phyloP scores from a whole-genome alignment of 441 rosid species.

The Pelargonium cotyledonis region DNA sequence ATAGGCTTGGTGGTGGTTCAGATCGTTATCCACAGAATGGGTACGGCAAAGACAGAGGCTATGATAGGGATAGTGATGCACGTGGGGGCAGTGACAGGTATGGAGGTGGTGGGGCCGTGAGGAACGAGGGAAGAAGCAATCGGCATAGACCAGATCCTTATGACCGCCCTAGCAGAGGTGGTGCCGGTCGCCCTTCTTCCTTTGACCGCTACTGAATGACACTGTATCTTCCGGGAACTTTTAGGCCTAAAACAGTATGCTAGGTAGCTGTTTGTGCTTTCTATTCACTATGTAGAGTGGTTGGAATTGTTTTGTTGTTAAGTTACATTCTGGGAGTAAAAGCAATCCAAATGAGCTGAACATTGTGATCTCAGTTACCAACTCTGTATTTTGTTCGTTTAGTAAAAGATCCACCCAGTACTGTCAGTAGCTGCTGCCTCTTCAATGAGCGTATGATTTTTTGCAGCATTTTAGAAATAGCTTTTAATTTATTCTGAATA shows the following conservation, averaged over 20 bases:
- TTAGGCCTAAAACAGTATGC: too few species aligned
- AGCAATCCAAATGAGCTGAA: too few species aligned
- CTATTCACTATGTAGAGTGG: not conserved
- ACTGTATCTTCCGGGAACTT: not conserved
- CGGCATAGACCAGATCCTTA: constrained; percentile 67
- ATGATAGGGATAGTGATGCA: constrained; percentile 55
- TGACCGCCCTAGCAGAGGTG: constrained; percentile 63
- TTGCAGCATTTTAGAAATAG: too few species aligned
- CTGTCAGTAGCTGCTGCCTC: too few species aligned
- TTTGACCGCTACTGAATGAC: constrained; percentile 59
- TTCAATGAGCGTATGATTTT: too few species aligned
- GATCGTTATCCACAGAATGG: constrained; percentile 69
- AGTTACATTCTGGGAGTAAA: too few species aligned
- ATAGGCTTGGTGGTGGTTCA: constrained; percentile 53
- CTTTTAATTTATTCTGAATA: too few species aligned
- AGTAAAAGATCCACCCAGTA: too few species aligned
- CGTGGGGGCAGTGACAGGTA: constrained; percentile 64
- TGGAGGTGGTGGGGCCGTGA: constrained; percentile 51
- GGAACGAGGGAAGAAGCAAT: constrained; percentile 62
- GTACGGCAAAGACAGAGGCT: constrained; percentile 67
- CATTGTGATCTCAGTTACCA: too few species aligned
- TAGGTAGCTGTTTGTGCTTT: not conserved
- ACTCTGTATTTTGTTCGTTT: too few species aligned
- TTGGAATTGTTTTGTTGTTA: not conserved
- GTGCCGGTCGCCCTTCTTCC: constrained; percentile 51